Conservation (phyloP, 306 rosid genomes). For the Carpinus fangiana region DNA sequence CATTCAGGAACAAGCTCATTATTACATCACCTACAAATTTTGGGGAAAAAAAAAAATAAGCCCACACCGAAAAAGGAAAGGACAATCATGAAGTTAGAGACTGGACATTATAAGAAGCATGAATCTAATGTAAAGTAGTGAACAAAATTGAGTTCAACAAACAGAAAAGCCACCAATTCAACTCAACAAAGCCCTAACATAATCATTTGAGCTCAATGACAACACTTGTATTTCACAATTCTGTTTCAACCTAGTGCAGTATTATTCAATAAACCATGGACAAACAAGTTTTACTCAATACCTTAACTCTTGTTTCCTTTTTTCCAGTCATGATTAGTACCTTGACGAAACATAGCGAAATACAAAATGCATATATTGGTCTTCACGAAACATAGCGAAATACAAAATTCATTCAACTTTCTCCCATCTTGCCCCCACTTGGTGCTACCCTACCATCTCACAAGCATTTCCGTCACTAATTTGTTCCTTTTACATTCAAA, state of each 20-base stretch:
- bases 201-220: background rate
- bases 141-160: background rate
- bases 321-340: background rate
- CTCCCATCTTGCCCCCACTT: background rate
- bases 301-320: background rate
- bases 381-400: background rate
- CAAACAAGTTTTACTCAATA: background rate
- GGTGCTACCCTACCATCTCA: background rate
- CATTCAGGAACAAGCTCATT: conserved; percentile 94
- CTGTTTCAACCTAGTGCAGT: background rate
- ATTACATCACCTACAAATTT: conserved; percentile 75
- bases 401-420: background rate
- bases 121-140: background rate
- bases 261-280: background rate
- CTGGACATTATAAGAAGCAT: conserved; percentile 7
- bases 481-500: background rate
- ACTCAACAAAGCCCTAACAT: background rate
- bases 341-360: background rate
- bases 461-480: background rate
- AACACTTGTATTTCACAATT: background rate
- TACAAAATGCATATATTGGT: background rate
- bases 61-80: conserved; percentile 8
- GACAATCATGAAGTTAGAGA: background rate
- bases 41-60: conserved; percentile 26
- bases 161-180: background rate